phyloP scores from a whole-genome alignment of 495 filamentous ascomycete species.

The Coniosporium apollinis region DNA sequence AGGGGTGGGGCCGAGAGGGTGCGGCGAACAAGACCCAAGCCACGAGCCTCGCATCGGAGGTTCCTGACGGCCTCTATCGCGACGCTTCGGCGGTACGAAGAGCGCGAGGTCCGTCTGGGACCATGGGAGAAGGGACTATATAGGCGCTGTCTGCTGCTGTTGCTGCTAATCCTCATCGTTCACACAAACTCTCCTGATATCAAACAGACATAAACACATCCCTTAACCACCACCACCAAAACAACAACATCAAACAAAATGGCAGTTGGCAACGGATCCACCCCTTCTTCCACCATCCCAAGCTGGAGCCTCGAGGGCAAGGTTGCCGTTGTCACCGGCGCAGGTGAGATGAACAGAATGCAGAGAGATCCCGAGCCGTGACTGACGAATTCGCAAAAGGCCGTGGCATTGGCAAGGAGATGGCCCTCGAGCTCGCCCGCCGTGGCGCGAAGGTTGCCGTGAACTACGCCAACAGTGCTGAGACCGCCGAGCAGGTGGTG shows the following conservation, averaged over 20 bases:
- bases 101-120: too few relatives aligned
- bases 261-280: conserved; percentile 6
- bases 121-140: background rate
- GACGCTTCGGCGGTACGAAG: too few relatives aligned
- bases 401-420: conserved; percentile 27
- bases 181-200: background rate
- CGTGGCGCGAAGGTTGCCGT: conserved; percentile 31
- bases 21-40: too few relatives aligned
- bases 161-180: background rate
- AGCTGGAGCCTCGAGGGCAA: conserved; percentile 27
- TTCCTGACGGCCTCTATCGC: too few relatives aligned
- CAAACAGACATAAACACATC: conserved; percentile 1
- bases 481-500: conserved; percentile 31
- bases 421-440: conserved; percentile 26
- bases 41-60: too few relatives aligned
- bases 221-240: background rate
- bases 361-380: background rate
- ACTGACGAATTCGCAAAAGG: conserved; percentile 10
- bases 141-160: background rate
- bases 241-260: conserved; percentile 8
- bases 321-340: conserved; percentile 28
- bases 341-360: conserved; percentile 14
- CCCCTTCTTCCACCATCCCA: conserved; percentile 8
- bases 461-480: conserved; percentile 29
- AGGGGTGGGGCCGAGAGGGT: too few relatives aligned